Evolutionary conservation across 2,329 filamentous ascomycete species (phyloP), one percentile per base, ranked within the genome.

Genomic region (Xylariales sp.): DNA sequence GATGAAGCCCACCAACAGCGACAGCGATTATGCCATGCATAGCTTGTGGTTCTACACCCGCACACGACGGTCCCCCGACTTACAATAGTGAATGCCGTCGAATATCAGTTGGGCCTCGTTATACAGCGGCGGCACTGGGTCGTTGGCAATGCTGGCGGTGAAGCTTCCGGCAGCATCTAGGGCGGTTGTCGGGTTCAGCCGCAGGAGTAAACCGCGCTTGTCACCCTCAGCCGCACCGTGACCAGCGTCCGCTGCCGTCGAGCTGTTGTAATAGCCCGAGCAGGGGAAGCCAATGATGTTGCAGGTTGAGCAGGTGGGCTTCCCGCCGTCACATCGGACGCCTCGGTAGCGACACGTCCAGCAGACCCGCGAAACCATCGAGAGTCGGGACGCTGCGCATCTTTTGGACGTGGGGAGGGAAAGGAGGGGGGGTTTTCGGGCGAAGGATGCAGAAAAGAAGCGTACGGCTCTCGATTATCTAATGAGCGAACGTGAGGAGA

Each of bases 41-140:
- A n/a, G n/a, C n/a, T n/a, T n/a, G n/a, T n/a, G n/a, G n/a, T n/a
- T n/a, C 4, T 11, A 23, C 10, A 5, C 6, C 2, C 12, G 27
- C 11, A 19, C n/a, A 17, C 11, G 23, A 14, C 14, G 11, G 14
- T 27, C 4, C 12, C 4, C 6, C 4, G 5, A 37, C 37, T 21
- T 31, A 46, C 41, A 46, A 27, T 44, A 46, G 23, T 43, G 32
- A 31, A 43, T 21, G 17, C 44, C 39, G 11, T 46, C 44, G 19
- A 43, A 46, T 15, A 41, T 42, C 3, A 46, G 41, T 27, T 46
- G 38, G 5, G 45, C 43, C 33, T 45, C 43, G 13, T 21, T 43
- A 18, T 44, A 44, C 14, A 38, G 27, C 14, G 40, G 31, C 36
- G 37, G 44, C 5, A 38, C 19, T 2, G 42, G 39, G 21, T 43